Evolutionary conservation across 2,329 filamentous ascomycete species (phyloP).

Genomic region (Hawksworthiomyces lignivorus): DNA sequence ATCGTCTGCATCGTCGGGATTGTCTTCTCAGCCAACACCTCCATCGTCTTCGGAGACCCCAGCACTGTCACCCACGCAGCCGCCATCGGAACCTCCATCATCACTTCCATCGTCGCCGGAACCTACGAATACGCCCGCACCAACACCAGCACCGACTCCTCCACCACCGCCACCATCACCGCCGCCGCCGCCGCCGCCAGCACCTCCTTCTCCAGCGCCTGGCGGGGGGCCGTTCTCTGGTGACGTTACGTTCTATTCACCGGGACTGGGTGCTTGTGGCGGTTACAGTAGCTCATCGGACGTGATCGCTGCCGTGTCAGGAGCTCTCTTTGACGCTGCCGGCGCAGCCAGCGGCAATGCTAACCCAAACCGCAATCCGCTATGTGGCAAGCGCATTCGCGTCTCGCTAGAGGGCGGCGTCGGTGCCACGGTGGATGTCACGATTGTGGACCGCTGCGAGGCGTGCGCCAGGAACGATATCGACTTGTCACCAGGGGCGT

Average conservation of each 20-base stretch:
- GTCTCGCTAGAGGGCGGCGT: slow-evolving; percentile 30
- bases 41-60: background rate
- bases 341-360: background rate
- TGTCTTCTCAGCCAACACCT: background rate
- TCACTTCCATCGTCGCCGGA: background rate
- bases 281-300: background rate
- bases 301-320: slow-evolving; percentile 8
- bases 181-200: background rate
- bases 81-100: slow-evolving; percentile 1
- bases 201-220: background rate
- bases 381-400: slow-evolving; percentile 55
- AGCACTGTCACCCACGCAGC: background rate
- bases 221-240: background rate
- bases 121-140: background rate
- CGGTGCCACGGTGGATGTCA: slow-evolving; percentile 41
- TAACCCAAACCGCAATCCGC: slow-evolving; percentile 13
- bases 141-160: background rate
- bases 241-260: slow-evolving; percentile 6
- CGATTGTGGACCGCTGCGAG: slow-evolving; percentile 60
- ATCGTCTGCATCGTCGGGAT: background rate
- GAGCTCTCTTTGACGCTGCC: slow-evolving; percentile 7
- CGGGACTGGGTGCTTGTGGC: slow-evolving; percentile 1
- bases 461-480: slow-evolving; percentile 39
- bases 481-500: slow-evolving; percentile 40
- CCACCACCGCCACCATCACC: background rate